Evolutionary conservation across 2,329 filamentous ascomycete species (phyloP), one percentile per base, ranked within the genome.

Genomic region (Fusarium secorum): DNA sequence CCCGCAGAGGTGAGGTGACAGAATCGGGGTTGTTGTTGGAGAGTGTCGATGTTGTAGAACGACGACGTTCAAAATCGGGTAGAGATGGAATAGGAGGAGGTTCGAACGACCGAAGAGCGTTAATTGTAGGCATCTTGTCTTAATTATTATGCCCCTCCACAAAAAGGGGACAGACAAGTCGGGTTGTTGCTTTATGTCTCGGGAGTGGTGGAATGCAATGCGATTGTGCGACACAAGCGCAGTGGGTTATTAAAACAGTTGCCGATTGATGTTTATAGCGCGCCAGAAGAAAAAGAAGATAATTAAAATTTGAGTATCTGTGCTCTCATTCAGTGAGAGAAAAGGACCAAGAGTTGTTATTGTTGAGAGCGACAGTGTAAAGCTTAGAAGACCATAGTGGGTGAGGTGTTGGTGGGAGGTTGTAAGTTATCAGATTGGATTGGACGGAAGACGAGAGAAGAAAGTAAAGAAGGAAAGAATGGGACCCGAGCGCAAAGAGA

Each of bases 61-160:
- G 74, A 32, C 75, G 74, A 39, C 75, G 75, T 30, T 75, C 75
- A 51, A 71, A 75, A 20, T 76, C 72, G 57, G 72, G 68, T n/a
- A 76, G 72, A 48, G 72, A 71, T 48, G 73, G 74, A 18, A 75
- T 49, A 7, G 73, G 71, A n/a, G 72, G 73, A n/a, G 74, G 51
- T 26, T 76, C 75, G 60, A 76, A 75, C 9, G 72, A 57, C 26
- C 72, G 73, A 32, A 74, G 66, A 30, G 73, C 60, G 62, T 76
- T 75, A 49, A 76, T 45, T 24, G 72, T 76, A 54, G 75, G 75
- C 75, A 76, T 76, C 35, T 24, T 59, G 48, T 36, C 32, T 18
- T 7, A 44, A 38, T 38, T 56, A 53, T 42, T 64, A 28, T 67
- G 32, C 49, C 57, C 28, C 56, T 46, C 49, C 38, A 13, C n/a